Evolutionary conservation across 495 filamentous ascomycete genomes (phyloP).

Genomic region (Letharia lupina): DNA sequence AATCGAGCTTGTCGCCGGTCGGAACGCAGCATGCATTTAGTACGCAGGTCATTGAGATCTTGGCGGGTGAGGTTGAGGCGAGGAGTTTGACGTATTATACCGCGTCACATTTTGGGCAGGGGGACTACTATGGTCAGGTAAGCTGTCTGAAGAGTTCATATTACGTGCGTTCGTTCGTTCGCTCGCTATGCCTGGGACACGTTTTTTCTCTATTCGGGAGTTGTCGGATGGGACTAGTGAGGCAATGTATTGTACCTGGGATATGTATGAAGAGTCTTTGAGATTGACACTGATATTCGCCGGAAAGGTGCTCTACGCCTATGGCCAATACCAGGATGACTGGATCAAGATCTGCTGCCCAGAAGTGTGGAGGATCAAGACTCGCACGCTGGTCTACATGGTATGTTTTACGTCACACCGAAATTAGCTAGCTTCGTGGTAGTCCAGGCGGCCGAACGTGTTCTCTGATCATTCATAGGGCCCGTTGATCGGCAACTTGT

Average conservation of each 20-base stretch:
- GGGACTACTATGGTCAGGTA: constrained; percentile 18
- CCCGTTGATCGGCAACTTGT: constrained; percentile 15
- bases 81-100: constrained; percentile 27
- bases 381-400: constrained; percentile 32
- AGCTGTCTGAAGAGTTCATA: too few relatives aligned
- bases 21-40: constrained; percentile 28
- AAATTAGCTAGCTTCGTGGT: not conserved
- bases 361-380: constrained; percentile 17
- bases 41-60: constrained; percentile 27
- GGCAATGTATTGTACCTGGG: too few relatives aligned
- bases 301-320: not conserved
- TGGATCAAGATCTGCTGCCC: constrained; percentile 18
- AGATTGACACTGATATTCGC: not conserved
- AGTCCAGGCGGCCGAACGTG: too few relatives aligned
- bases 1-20: constrained; percentile 22
- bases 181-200: too few relatives aligned
- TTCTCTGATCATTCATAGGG: constrained; percentile 7
- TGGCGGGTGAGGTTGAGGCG: not conserved
- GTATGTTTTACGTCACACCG: not conserved
- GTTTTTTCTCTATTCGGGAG: too few relatives aligned
- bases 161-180: too few relatives aligned
- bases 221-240: too few relatives aligned
- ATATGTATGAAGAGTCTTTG: not conserved
- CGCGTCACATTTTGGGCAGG: constrained; percentile 29
- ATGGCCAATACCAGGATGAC: constrained; percentile 27